Conservation (phyloP, 805 yeast genomes). For the Myxozyma geophila region DNA sequence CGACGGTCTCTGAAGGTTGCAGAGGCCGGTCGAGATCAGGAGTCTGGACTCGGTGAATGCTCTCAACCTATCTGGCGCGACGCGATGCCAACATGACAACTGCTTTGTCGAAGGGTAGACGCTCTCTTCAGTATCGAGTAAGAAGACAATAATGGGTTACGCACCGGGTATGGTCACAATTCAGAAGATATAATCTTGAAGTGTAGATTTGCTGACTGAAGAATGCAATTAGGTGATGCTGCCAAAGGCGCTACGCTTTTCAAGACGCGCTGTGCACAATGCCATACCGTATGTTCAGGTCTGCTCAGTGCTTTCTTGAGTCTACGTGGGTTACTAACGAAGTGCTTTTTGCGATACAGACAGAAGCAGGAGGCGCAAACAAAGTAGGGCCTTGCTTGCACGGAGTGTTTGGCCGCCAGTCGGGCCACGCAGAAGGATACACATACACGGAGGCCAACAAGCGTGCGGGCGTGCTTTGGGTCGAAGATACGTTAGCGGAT, state of each 20-base stretch:
- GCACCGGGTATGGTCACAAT: neutral
- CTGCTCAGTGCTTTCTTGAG: no score
- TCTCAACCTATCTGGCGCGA: slow-evolving; percentile 3
- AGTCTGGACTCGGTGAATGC: slow-evolving; percentile 4
- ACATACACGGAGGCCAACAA: slow-evolving; percentile 98
- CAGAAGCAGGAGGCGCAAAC: slow-evolving; percentile 92
- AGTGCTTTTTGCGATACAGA: slow-evolving; percentile 6
- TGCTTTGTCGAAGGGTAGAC: neutral
- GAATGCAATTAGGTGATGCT: slow-evolving; percentile 58
- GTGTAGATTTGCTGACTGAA: neutral
- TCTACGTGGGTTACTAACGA: neutral
- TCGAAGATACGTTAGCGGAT: slow-evolving; percentile 84
- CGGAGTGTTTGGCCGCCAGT: slow-evolving; percentile 89
- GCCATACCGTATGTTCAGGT: slow-evolving; percentile 73
- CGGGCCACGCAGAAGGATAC: slow-evolving; percentile 92
- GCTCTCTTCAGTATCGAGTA: neutral
- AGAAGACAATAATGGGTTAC: neutral
- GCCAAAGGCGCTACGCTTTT: slow-evolving; percentile 97
- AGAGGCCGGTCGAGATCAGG: slow-evolving; percentile 6
- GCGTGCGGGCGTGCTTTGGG: slow-evolving; percentile 90
- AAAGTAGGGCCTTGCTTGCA: slow-evolving; percentile 99
- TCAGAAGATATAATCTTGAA: neutral
- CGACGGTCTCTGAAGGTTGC: neutral
- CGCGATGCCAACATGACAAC: slow-evolving; percentile 3
- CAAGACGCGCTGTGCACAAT: slow-evolving; percentile 98